Percentiles rank a stretch among this genome's conserved stretches.
Conservation (phyloP, 169 alveolate species). For the Plasmodium vivax region DNA sequence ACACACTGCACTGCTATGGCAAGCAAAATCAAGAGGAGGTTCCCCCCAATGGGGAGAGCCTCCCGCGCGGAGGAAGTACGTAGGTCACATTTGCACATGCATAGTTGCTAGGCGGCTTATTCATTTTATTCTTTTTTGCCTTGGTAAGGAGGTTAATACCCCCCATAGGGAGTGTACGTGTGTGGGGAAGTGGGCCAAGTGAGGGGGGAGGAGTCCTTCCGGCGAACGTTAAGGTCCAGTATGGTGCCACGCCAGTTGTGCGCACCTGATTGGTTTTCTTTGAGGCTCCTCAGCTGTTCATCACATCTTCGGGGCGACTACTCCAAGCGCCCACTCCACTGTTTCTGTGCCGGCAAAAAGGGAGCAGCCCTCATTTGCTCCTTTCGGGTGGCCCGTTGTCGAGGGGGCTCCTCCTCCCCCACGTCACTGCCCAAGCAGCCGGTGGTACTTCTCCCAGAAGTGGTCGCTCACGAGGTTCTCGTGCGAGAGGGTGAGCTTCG, state of each 20-base stretch:
- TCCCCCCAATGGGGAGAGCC: not conserved
- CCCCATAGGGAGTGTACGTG: not conserved
- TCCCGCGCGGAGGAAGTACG: not conserved
- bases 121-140: no score
- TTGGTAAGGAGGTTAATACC: not conserved
- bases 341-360: not conserved
- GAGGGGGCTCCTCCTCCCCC: not conserved
- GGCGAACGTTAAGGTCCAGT: not conserved
- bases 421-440: conserved; percentile 1
- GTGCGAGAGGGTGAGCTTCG: conserved; percentile 20
- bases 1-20: not conserved
- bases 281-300: no score
- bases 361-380: not conserved
- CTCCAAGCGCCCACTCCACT: no score
- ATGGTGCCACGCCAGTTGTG: not conserved
- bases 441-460: conserved; percentile 48
- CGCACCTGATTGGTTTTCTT: not conserved
- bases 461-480: conserved; percentile 45
- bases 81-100: not conserved
- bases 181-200: not conserved
- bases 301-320: no score
- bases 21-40: not conserved
- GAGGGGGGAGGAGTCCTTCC: not conserved
- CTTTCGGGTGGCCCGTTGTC: not conserved
- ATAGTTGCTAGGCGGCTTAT: not conserved